A percentile compares a stretch with the other conserved stretches of the same genome.
Conservation (phyloP, 257 asterid species). For the Lantana camara region DNA sequence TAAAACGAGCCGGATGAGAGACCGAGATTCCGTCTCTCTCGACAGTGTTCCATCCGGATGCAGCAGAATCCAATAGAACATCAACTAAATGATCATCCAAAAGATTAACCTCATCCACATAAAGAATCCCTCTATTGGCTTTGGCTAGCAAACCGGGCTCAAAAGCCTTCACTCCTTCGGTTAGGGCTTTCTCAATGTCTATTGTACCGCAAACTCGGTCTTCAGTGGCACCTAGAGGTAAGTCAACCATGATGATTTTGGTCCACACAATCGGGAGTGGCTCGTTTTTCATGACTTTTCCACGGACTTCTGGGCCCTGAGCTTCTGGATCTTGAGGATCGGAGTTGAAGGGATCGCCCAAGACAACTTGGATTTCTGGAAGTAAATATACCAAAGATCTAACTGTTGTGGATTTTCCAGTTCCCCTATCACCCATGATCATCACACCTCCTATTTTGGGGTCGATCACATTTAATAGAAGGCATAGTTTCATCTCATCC, state of each 20-base stretch:
- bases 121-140: too few relatives aligned
- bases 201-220: too few relatives aligned
- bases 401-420: slow-evolving; percentile 92
- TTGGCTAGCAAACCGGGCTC: too few relatives aligned
- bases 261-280: slow-evolving; percentile 48
- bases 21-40: slow-evolving; percentile 95
- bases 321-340: slow-evolving; percentile 89
- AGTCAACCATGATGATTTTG: slow-evolving; percentile 90
- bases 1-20: slow-evolving; percentile 90
- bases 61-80: slow-evolving; percentile 88
- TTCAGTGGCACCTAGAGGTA: slow-evolving; percentile 97
- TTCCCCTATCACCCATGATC: slow-evolving; percentile 98
- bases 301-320: slow-evolving; percentile 81
- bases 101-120: too few relatives aligned
- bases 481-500: slow-evolving; percentile 94
- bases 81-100: too few relatives aligned
- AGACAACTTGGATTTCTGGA: slow-evolving; percentile 75
- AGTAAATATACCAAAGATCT: slow-evolving; percentile 85
- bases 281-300: slow-evolving; percentile 55
- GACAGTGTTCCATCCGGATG: slow-evolving; percentile 93
- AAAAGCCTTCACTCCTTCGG: too few relatives aligned
- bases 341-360: slow-evolving; percentile 87
- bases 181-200: too few relatives aligned
- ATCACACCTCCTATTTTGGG: slow-evolving; percentile 97
- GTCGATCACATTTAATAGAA: slow-evolving; percentile 79